Conservation (phyloP, 73 alveolate genomes). For the Uronychia binucleata region DNA sequence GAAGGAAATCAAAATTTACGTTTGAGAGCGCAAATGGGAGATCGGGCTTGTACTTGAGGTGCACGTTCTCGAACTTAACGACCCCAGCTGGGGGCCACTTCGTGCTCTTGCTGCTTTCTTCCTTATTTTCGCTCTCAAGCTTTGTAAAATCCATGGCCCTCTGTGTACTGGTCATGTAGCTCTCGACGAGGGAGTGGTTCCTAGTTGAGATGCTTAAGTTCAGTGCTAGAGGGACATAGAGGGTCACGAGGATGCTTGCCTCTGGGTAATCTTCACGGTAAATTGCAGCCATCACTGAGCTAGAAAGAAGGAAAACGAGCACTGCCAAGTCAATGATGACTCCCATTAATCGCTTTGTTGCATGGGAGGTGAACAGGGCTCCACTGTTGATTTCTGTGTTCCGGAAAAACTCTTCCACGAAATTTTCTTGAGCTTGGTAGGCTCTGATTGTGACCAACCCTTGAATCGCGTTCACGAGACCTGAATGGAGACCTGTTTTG, state of each 20-base stretch:
- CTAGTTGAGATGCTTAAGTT: neutral
- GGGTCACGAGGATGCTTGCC: neutral
- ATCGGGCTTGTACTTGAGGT: no score
- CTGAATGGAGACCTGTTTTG: neutral
- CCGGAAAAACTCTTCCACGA: neutral
- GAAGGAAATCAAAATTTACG: no score
- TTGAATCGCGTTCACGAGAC: neutral
- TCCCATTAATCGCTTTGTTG: neutral
- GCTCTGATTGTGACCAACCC: neutral
- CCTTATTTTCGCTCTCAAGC: no score
- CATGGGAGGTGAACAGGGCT: neutral
- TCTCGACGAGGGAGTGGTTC: neutral
- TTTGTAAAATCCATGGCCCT: constrained; percentile 14
- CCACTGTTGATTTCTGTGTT: neutral
- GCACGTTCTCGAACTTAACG: no score
- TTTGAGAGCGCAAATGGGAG: no score
- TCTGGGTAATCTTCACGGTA: neutral
- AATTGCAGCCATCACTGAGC: neutral
- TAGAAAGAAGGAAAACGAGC: neutral
- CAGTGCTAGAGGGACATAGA: neutral
- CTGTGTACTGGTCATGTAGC: constrained; percentile 23
- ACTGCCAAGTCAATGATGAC: no score
- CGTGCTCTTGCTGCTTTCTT: no score
- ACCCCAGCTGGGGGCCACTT: no score
- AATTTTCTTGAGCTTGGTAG: neutral